phyloP scores from a whole-genome alignment of 202 grass and related monocot genomes.

The Setaria viridis region DNA sequence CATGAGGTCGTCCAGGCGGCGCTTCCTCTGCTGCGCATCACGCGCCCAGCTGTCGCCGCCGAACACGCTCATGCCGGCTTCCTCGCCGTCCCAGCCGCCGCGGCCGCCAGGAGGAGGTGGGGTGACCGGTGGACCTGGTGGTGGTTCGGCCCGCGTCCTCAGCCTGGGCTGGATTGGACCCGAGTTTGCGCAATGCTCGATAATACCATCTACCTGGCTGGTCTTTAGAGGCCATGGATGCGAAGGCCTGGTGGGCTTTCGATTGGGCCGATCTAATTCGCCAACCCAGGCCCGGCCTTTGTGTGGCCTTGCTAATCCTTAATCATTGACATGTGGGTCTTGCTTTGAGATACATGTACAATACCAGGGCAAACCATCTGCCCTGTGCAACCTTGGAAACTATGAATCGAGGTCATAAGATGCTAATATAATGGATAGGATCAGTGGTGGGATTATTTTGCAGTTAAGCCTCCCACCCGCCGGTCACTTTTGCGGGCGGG shows the following conservation, averaged over 20 bases:
- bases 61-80: slow-evolving; percentile 65
- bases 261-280: neutral
- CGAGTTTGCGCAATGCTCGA: no score
- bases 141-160: neutral
- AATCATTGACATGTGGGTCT: no score
- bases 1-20: slow-evolving; percentile 76
- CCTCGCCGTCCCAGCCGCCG: slow-evolving; percentile 10
- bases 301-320: no score
- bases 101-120: neutral
- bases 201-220: neutral
- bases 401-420: no score
- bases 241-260: neutral
- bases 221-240: neutral
- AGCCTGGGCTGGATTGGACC: neutral
- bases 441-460: no score
- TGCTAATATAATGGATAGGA: no score
- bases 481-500: no score
- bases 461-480: no score
- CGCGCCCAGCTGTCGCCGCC: slow-evolving; percentile 78
- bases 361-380: no score
- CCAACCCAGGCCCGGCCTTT: neutral
- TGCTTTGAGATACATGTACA: no score
- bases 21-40: slow-evolving; percentile 73
- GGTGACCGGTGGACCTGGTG: neutral
- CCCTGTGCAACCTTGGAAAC: no score